Conservation (phyloP, 495 filamentous ascomycete species). For the Schizothecium vesticola region DNA sequence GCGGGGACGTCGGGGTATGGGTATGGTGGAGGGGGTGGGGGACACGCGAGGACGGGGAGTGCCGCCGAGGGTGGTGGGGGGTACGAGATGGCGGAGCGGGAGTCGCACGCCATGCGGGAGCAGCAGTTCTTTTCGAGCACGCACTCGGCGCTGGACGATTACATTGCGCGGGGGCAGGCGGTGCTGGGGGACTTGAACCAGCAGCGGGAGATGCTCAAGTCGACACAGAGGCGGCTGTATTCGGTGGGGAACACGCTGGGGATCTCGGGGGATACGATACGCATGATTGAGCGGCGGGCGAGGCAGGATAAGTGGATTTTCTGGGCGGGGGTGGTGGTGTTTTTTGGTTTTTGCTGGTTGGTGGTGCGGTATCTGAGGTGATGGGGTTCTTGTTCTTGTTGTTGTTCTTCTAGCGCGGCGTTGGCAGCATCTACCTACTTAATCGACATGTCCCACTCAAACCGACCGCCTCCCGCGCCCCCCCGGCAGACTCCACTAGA, state of each 20-base stretch:
- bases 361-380: constrained; percentile 77
- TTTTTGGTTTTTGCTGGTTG: constrained; percentile 87
- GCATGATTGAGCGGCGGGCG: constrained; percentile 88
- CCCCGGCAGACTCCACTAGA: constrained; percentile 5
- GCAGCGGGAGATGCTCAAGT: constrained; percentile 91
- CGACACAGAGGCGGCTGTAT: constrained; percentile 84
- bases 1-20: constrained; percentile 23
- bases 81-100: constrained; percentile 54
- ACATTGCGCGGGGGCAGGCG: constrained; percentile 81
- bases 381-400: not conserved
- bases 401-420: constrained; percentile 25
- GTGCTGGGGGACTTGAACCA: constrained; percentile 84
- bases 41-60: constrained; percentile 29
- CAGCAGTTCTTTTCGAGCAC: constrained; percentile 78
- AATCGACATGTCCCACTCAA: not conserved
- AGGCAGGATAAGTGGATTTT: constrained; percentile 98
- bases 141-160: constrained; percentile 82
- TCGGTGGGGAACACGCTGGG: constrained; percentile 91
- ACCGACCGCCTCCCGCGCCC: not conserved
- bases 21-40: constrained; percentile 13
- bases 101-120: constrained; percentile 82
- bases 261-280: constrained; percentile 89
- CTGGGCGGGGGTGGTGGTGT: constrained; percentile 79
- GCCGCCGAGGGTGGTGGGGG: constrained; percentile 22
- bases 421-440: constrained; percentile 9